Base-by-base conservation (phyloP, 1,284 basidiomycete genomes). In the Rhizoctonia solani region DNA sequence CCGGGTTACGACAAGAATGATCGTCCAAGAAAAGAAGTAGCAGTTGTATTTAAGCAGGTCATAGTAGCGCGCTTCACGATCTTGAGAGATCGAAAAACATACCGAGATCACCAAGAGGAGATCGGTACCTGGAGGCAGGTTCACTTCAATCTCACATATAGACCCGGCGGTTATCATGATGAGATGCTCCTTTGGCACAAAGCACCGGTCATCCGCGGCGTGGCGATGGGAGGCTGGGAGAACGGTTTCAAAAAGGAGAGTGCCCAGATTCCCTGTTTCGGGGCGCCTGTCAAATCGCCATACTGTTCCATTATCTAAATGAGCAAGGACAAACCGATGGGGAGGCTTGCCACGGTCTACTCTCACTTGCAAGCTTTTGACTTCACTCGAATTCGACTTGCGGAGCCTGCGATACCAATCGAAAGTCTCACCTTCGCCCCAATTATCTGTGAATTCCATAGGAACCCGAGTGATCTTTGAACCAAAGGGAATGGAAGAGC, bases 11-110 rank as follows among this genome's bases (percentile, higher is more conserved):
- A 59, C 25, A 41, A 59, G 46, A 1, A 59, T n/a, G 25, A 59
- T 59, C 1, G 55, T 59, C 55, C 55, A 59, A 19, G 55, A 29
- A 32, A 59, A 59, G 29, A 59, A 59, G 41, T 44, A 59, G 42
- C 55, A 59, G 55, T 59, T 59, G 55, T 59, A 32, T 16, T 29
- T 11, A 1, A 46, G n/a, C 3, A 59, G 42, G 8, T 41, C 30
- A 27, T 59, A 59, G n/a, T 59, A 2, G 9, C 44, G 21, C 1
- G 44, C 23, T 4, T 29, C 21, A 6, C 3, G 4, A 27, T 46
- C 27, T 11, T 21, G 21, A 9, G 39, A 30, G 13, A 47, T 59
- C 1, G 14, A 1, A 30, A 44, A 47, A 19, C 55, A 59, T 1
- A 29, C 41, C 13, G 41, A 30, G 4, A 59, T 11, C 2, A 58